Evolutionary conservation across 768 basidiomycete species (phyloP), one percentile per base, ranked within the genome.

Genomic region (Pisolithus albus): DNA sequence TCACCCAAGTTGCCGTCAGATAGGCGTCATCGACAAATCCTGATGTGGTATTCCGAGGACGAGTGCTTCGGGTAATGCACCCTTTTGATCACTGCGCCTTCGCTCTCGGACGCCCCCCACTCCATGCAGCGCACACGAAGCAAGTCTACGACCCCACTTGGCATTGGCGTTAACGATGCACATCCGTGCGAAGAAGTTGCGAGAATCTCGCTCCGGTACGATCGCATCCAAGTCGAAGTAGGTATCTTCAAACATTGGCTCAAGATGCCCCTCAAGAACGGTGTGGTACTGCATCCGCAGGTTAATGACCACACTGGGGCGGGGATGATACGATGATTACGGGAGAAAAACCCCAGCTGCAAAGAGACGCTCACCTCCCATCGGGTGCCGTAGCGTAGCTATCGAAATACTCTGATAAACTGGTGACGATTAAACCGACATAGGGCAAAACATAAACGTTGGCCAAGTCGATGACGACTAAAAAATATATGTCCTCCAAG

Each of bases 131-230:
- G 80, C 2, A 79, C 73, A 32, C 74, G 77, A 28, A 99, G 75
- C 64, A 86, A 81, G 50, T 88, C 84, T n/a, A 66, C 92, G 94
- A 51, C 94, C 73, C 39, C 78, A 79, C 63, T 91, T 83, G 4
- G 94, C 75, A 65, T 95, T 98, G 30, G 68, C 65, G 66, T 98
- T 90, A 67, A 94, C 90, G 49, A 73, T 66, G 51, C 74, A 73
- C 57, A 92, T 78, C 50, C 95, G 89, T 9, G 72, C 74, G 47
- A 76, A 70, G 73, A 95, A 98, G 70, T 96, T 84, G 47, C 95
- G 89, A 16, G 95, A 98, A 70, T 98, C 98, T 57, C 93, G 87
- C 64, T 99, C 95, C 88, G 97, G 88, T 75, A 83, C 95, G 51
- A 97, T 82, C 36, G 89, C 92, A 61, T 99, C 95, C 64, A 92